Conservation (phyloP, 129 eudicot genomes). For the Flaveria ramosissima region DNA sequence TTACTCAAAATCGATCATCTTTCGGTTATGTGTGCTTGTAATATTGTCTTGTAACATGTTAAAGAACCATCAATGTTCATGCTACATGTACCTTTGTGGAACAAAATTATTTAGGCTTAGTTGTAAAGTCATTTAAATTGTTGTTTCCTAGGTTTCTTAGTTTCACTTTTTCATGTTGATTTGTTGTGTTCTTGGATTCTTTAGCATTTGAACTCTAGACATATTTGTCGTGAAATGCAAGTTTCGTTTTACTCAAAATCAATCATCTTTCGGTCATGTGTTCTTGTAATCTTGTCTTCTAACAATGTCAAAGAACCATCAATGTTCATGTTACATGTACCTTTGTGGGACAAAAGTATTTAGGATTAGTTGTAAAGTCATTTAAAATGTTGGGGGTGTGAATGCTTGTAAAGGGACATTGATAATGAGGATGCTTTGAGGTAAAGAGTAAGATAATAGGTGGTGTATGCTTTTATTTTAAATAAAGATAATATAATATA, state of each 20-base stretch:
- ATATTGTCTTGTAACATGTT: background rate
- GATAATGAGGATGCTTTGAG: slow-evolving; percentile 31
- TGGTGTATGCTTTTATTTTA: slow-evolving; percentile 22
- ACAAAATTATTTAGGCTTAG: slow-evolving; percentile 22
- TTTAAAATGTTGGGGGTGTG: background rate
- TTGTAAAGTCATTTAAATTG: slow-evolving; percentile 19
- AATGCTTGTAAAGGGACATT: slow-evolving; percentile 14
- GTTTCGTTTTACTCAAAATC: too few species aligned
- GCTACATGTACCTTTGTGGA: slow-evolving; percentile 12
- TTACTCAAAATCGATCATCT: background rate
- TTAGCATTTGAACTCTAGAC: too few species aligned
- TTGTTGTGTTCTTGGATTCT: too few species aligned
- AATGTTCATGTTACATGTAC: slow-evolving; percentile 7
- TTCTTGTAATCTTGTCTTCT: too few species aligned
- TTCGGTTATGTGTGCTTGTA: background rate
- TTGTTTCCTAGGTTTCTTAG: background rate
- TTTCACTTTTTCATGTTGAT: too few species aligned
- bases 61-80: background rate
- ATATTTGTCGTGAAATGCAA: too few species aligned
- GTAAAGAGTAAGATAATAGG: slow-evolving; percentile 30
- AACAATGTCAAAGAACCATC: background rate
- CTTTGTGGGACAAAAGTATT: slow-evolving; percentile 23
- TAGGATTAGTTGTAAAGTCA: slow-evolving; percentile 22
- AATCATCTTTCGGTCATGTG: too few species aligned
- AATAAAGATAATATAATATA: slow-evolving; percentile 24